Conservation (phyloP, 495 filamentous ascomycete genomes). For the Lindgomyces ingoldianus region DNA sequence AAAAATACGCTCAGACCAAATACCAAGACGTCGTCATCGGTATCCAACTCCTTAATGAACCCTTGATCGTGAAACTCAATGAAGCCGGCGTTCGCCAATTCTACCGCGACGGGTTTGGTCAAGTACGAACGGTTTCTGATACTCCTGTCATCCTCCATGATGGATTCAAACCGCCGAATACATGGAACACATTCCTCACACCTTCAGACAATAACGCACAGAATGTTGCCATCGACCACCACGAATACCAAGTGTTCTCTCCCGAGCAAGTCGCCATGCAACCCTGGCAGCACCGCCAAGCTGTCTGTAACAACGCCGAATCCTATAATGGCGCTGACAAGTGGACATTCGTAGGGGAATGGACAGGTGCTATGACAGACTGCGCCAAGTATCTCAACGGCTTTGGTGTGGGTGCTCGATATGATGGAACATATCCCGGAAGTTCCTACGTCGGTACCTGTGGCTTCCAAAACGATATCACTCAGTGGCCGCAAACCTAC, state of each 20-base stretch:
- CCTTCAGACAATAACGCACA: slow-evolving; percentile 45
- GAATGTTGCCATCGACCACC: slow-evolving; percentile 52
- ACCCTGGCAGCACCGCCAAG: slow-evolving; percentile 48
- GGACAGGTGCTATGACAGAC: slow-evolving; percentile 70
- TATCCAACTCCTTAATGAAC: slow-evolving; percentile 76
- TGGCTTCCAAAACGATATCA: slow-evolving; percentile 45
- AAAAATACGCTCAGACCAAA: slow-evolving; percentile 55
- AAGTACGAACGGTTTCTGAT: slow-evolving; percentile 54
- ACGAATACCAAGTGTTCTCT: slow-evolving; percentile 55
- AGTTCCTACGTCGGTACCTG: slow-evolving; percentile 46
- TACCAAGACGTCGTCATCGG: slow-evolving; percentile 67
- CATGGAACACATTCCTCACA: slow-evolving; percentile 50
- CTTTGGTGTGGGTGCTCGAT: slow-evolving; percentile 66
- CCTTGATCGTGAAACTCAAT: slow-evolving; percentile 53
- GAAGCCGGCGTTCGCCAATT: slow-evolving; percentile 58
- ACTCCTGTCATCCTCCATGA: slow-evolving; percentile 66
- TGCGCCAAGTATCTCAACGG: slow-evolving; percentile 73
- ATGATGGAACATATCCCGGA: slow-evolving; percentile 53
- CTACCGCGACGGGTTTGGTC: slow-evolving; percentile 63
- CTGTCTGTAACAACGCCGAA: slow-evolving; percentile 48
- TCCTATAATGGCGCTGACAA: slow-evolving; percentile 48
- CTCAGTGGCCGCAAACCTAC: slow-evolving; percentile 42
- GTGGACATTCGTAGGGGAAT: slow-evolving; percentile 54
- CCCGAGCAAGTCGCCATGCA: slow-evolving; percentile 39
- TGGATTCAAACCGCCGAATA: slow-evolving; percentile 55